These are phyloP conservation scores for Parmelia sp. DNA, from an alignment of 495 filamentous ascomycete genomes.

Conservation along the genomic window DNA sequence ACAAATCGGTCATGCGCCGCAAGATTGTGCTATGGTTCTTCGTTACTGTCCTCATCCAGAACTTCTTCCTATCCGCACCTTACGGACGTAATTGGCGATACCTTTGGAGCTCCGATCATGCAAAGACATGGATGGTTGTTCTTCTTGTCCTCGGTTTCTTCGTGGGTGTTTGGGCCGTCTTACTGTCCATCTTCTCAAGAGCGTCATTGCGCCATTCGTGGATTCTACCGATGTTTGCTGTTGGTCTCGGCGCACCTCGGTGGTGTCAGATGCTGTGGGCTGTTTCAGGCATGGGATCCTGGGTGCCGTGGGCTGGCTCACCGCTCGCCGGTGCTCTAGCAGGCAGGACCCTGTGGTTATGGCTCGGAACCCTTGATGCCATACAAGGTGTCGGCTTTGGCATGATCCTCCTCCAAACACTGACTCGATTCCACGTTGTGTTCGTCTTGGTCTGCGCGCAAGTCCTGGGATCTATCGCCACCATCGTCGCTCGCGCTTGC, in stretches of 20 bases:
- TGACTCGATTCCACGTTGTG: constrained; percentile 54
- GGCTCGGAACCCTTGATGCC: constrained; percentile 57
- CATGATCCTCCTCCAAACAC: constrained; percentile 57
- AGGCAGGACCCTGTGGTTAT: constrained; percentile 55
- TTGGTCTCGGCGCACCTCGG: constrained; percentile 55
- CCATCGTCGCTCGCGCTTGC: constrained; percentile 51
- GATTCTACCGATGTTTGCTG: constrained; percentile 61
- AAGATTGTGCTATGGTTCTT: constrained; percentile 53
- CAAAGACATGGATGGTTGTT: constrained; percentile 47
- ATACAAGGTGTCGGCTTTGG: constrained; percentile 57
- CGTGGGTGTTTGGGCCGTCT: constrained; percentile 47
- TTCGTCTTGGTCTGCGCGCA: constrained; percentile 52
- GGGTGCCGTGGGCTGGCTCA: constrained; percentile 53
- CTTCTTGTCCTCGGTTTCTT: constrained; percentile 54
- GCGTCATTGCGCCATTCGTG: constrained; percentile 52
- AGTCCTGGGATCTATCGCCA: constrained; percentile 49
- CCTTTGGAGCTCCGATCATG: constrained; percentile 49
- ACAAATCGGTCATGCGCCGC: constrained; percentile 48
- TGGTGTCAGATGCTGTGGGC: constrained; percentile 65
- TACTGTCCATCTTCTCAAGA: constrained; percentile 43
- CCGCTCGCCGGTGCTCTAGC: constrained; percentile 46
- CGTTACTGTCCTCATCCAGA: constrained; percentile 57
- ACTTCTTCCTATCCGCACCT: constrained; percentile 57
- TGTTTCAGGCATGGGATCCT: constrained; percentile 49
- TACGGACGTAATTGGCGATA: constrained; percentile 60